These are phyloP conservation scores for Forsythia suspensa DNA, from an alignment of 257 asterid species.

Conservation along the genomic window DNA sequence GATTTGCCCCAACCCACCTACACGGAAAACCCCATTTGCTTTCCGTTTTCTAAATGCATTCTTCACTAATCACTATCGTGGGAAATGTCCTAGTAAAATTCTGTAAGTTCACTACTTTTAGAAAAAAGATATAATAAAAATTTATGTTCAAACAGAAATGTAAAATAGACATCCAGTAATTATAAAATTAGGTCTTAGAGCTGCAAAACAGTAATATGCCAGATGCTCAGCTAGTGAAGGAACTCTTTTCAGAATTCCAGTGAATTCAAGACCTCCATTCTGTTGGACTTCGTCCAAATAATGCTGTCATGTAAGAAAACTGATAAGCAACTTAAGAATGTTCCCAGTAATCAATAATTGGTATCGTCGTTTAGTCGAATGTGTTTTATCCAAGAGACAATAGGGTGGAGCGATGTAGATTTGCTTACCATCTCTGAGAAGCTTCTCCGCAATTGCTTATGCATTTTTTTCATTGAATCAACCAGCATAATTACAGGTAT, in stretches of 20 bases:
- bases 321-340: constrained; percentile 16
- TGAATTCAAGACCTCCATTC: constrained; percentile 58
- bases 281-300: constrained; percentile 48
- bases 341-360: neutral
- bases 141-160: neutral
- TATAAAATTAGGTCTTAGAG: constrained; percentile 48
- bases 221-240: constrained; percentile 84
- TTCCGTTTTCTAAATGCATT: neutral
- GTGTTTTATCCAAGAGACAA: too few species aligned
- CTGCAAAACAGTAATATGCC: constrained; percentile 68
- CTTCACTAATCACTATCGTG: neutral
- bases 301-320: constrained; percentile 49
- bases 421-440: too few species aligned
- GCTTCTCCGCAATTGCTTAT: too few species aligned
- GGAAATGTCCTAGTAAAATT: neutral
- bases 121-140: neutral
- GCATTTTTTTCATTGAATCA: too few species aligned
- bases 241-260: constrained; percentile 71
- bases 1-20: neutral
- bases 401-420: too few species aligned
- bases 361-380: too few species aligned
- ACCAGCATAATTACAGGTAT: too few species aligned
- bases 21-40: neutral
- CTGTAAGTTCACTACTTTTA: neutral
- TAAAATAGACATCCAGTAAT: constrained; percentile 5